Evolutionary conservation across 129 eudicot species (phyloP).

Genomic region (Saposhnikovia divaricata): DNA sequence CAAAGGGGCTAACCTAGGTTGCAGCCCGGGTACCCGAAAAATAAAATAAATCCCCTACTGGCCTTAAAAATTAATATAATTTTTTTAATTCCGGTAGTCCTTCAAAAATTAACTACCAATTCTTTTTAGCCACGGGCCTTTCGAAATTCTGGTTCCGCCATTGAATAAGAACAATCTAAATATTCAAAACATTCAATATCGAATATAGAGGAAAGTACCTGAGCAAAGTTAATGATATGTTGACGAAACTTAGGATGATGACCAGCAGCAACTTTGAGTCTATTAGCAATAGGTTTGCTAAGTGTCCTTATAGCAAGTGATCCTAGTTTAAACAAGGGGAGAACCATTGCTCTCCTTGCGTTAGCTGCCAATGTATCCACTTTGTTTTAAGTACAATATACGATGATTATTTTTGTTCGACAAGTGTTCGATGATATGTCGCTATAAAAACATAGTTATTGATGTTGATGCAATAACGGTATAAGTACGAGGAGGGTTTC

Average conservation of each 20-base stretch:
- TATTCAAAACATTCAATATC: not conserved
- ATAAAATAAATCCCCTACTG: too few relatives aligned
- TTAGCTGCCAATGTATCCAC: not conserved
- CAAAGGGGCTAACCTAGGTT: not conserved
- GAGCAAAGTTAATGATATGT: conserved; percentile 64
- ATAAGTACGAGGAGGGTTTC: not conserved
- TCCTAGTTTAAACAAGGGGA: conserved; percentile 76
- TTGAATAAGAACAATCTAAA: not conserved
- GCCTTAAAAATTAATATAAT: too few relatives aligned
- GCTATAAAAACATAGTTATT: not conserved
- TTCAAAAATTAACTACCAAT: too few relatives aligned
- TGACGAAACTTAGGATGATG: conserved; percentile 62
- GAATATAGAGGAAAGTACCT: conserved; percentile 28
- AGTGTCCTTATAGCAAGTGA: conserved; percentile 63
- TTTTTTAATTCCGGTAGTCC: too few relatives aligned
- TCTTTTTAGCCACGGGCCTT: not conserved
- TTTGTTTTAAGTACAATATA: not conserved
- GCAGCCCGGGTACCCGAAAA: too few relatives aligned
- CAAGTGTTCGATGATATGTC: not conserved
- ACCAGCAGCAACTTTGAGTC: conserved; percentile 64
- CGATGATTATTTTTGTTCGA: not conserved
- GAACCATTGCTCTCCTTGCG: conserved; percentile 31
- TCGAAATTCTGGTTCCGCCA: not conserved
- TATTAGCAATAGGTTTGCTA: conserved; percentile 77
- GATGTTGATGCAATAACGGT: too few relatives aligned